phyloP scores from a whole-genome alignment of 371 early-diverging fungal genomes.

The Basidiobolus meristosporus region DNA sequence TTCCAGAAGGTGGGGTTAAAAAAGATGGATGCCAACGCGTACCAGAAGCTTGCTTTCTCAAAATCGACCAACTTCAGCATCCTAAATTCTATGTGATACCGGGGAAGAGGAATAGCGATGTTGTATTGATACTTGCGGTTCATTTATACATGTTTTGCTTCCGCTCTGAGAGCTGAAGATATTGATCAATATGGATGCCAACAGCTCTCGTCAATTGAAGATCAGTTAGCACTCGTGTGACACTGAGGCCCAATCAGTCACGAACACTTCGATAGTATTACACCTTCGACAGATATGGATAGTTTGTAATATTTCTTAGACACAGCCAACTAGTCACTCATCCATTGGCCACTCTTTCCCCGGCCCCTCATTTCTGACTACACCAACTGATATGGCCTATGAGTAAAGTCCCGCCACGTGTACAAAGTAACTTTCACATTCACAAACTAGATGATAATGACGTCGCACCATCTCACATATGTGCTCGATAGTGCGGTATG shows the following conservation, averaged over 20 bases:
- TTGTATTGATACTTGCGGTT: too few relatives aligned
- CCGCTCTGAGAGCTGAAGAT: too few relatives aligned
- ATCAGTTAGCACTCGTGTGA: too few relatives aligned
- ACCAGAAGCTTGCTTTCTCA: slow-evolving; percentile 38
- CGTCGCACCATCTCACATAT: background rate
- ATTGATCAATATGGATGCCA: too few relatives aligned
- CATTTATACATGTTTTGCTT: too few relatives aligned
- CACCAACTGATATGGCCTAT: background rate
- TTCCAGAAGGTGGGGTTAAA: slow-evolving; percentile 90
- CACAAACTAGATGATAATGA: background rate
- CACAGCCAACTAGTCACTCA: background rate
- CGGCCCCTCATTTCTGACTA: too few relatives aligned
- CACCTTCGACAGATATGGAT: background rate
- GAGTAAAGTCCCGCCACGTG: background rate
- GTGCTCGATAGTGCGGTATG: background rate
- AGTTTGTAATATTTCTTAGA: background rate
- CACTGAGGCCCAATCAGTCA: too few relatives aligned
- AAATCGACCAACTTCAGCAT: slow-evolving; percentile 20
- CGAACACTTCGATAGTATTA: background rate
- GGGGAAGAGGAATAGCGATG: too few relatives aligned
- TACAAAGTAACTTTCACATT: background rate
- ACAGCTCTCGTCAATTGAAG: too few relatives aligned
- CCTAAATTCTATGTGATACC: background rate
- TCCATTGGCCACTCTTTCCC: background rate
- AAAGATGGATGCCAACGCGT: slow-evolving; percentile 41